Base-by-base conservation (phyloP, 345 rosid species). In the Moringa oleifera region DNA sequence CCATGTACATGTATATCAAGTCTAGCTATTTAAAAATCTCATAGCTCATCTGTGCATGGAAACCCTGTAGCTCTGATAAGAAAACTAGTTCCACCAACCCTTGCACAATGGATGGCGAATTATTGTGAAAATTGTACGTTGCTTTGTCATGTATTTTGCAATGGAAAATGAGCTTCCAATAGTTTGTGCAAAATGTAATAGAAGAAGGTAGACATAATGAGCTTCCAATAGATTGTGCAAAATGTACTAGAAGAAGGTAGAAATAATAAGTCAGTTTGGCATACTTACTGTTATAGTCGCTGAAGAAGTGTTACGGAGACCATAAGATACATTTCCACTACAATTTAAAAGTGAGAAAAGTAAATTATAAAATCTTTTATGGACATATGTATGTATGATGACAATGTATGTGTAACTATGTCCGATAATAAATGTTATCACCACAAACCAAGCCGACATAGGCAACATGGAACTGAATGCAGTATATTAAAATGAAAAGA, bases 291-390 rank as follows among this genome's bases (percentile, higher is more conserved):
- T 64, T 58, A 90, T 68, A 53, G 89, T 81, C 53, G 91, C 87
- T 31, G 81, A 78, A 61, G 85, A 78, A 75, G 94, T 84, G 79
- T 86, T 90, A 60, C 97, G 91, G 62, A 90, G 94, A 67, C 96
- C 98, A 71, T 69, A 83, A 13, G 98, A 93, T 68, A 77, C 70
- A 67, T 76, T 86, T 61, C 91, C 97, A 70, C 98, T 90, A 62
- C 91, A 84, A 58, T 53, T 47, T 24, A 65, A 64, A 67, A 71
- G 57, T 37, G 33, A 69, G 59, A 69, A 11, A 8, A 25, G 63
- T 61, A 65, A 69, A 63, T 21, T 52, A 31, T 45, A 63, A 28
- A 20, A 51, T 55, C 20, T 7, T 20, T 5, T 17, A 36, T 28
- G 19, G 19, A 41, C 6, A 41, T 1, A 41, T 41, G 47, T 41